Percentiles rank a stretch among this genome's conserved stretches.
Conservation (phyloP, 371 early-diverging fungal genomes). For the Mortierella sp. region DNA sequence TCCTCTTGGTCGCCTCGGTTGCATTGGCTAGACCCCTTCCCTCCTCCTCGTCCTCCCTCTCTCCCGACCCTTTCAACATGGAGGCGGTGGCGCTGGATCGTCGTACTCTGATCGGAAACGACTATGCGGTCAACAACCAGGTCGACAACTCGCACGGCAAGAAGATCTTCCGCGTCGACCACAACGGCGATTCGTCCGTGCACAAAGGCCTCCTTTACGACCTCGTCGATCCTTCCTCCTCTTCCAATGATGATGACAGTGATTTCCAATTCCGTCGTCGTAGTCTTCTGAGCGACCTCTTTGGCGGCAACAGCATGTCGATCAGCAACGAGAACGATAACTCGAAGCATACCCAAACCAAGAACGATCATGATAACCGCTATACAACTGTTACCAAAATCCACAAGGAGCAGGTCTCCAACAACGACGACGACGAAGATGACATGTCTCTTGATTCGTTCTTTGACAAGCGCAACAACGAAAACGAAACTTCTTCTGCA, state of each 20-base stretch:
- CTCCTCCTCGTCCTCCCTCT: neutral
- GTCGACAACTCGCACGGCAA: conserved; percentile 37
- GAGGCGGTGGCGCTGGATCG: conserved; percentile 11
- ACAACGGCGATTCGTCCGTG: conserved; percentile 27
- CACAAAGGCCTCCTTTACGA: conserved; percentile 27
- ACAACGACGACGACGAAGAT: neutral
- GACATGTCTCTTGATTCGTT: neutral
- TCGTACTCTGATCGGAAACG: conserved; percentile 31
- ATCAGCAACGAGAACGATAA: conserved; percentile 35
- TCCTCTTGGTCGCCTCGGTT: conserved; percentile 18
- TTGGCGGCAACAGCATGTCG: conserved; percentile 18
- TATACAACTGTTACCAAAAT: conserved; percentile 14
- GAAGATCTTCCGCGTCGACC: conserved; percentile 21
- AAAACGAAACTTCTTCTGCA: neutral
- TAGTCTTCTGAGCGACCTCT: conserved; percentile 20
- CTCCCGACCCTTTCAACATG: neutral
- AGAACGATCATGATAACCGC: conserved; percentile 16
- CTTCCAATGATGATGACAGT: neutral
- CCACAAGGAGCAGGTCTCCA: conserved; percentile 6
- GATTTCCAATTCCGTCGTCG: conserved; percentile 14
- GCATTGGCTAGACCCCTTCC: conserved; percentile 12
- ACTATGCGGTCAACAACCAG: conserved; percentile 24
- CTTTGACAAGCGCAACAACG: conserved; percentile 14
- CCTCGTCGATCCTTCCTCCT: neutral
- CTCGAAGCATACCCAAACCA: conserved; percentile 19